Conservation (phyloP, 2,329 filamentous ascomycete genomes). For the Cephalotrichum gorgonifer region DNA sequence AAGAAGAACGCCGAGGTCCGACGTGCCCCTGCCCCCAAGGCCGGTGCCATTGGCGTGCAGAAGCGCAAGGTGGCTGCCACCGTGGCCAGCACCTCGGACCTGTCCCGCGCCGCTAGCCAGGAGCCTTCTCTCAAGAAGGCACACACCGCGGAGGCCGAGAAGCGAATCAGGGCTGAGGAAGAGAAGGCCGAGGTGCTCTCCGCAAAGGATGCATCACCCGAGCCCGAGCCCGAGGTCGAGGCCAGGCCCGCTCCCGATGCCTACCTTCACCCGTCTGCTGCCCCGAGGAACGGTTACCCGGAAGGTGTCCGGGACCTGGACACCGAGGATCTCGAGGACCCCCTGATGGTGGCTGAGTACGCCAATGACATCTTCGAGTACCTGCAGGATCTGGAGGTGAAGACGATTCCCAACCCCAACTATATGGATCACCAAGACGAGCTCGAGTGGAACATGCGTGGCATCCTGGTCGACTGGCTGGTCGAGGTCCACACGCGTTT, state of each 20-base stretch:
- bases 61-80: constrained; percentile 57
- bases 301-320: constrained; percentile 58
- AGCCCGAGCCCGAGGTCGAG: constrained; percentile 14
- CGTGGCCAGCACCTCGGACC: constrained; percentile 23
- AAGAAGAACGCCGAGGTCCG: constrained; percentile 52
- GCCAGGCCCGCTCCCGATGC: neutral
- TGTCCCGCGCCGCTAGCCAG: constrained; percentile 1
- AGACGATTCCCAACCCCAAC: constrained; percentile 73
- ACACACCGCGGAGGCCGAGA: constrained; percentile 42
- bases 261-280: neutral
- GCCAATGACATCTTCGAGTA: constrained; percentile 97
- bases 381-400: constrained; percentile 71
- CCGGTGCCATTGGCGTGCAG: constrained; percentile 52
- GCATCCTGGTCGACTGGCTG: constrained; percentile 94
- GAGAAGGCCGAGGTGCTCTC: constrained; percentile 18
- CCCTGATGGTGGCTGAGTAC: constrained; percentile 96
- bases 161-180: constrained; percentile 19
- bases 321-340: constrained; percentile 80
- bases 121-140: constrained; percentile 61
- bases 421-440: constrained; percentile 96
- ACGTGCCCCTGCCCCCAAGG: constrained; percentile 65
- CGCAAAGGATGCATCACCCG: too few relatives aligned
- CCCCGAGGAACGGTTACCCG: constrained; percentile 8
- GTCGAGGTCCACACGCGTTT: constrained; percentile 98
- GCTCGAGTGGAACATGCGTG: constrained; percentile 96